These are phyloP conservation scores for Brasenia schreberi DNA, from an alignment of 164 flowering plant genomes.

Conservation along the genomic window DNA sequence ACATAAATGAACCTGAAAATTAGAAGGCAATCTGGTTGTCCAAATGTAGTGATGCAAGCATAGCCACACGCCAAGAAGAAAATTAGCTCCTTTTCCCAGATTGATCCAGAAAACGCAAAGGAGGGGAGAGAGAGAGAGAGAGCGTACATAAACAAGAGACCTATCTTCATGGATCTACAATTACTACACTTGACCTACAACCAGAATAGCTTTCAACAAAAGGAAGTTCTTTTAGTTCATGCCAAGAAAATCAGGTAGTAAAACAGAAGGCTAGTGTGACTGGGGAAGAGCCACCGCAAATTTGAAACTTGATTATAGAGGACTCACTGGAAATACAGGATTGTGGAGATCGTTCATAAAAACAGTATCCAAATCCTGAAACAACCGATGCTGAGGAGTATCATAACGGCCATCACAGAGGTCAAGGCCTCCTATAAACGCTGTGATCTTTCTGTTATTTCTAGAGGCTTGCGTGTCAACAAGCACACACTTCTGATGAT, in stretches of 20 bases:
- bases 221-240: neutral
- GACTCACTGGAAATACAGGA: conserved; percentile 70
- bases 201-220: neutral
- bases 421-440: conserved; percentile 82
- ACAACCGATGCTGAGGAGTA: conserved; percentile 76
- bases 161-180: neutral
- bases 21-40: too few species aligned
- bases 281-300: neutral
- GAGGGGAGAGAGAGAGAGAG: too few species aligned
- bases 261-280: neutral
- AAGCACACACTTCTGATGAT: conserved; percentile 82
- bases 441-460: conserved; percentile 53
- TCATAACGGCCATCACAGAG: conserved; percentile 92
- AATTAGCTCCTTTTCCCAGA: too few species aligned
- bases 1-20: too few species aligned
- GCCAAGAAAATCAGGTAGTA: neutral
- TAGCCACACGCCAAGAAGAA: too few species aligned
- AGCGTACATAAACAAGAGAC: too few species aligned
- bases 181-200: neutral
- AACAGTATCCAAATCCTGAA: conserved; percentile 56
- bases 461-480: conserved; percentile 73
- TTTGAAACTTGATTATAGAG: neutral
- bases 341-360: conserved; percentile 68
- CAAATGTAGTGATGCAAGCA: too few species aligned
- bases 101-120: too few species aligned